Percentiles rank a stretch among this genome's conserved stretches.
Conservation (phyloP, 176 grass and related monocot genomes). For the Carex pumila region DNA sequence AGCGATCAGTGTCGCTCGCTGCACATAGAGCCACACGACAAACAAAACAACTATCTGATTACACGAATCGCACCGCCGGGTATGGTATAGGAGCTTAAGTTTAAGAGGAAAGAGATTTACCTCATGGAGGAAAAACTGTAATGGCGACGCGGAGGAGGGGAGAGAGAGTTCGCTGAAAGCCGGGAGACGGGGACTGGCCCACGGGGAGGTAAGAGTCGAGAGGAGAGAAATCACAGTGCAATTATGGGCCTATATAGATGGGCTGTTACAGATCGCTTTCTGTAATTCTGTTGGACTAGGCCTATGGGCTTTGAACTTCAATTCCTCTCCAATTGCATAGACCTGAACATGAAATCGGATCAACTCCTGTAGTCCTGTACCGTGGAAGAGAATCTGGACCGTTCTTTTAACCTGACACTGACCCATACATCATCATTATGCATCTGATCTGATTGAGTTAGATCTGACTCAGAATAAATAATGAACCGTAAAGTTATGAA, state of each 20-base stretch:
- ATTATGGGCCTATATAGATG: not conserved
- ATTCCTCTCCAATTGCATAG: too few species aligned
- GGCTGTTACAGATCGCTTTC: not conserved
- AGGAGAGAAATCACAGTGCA: not conserved
- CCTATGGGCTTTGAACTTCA: not conserved
- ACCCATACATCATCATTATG: too few species aligned
- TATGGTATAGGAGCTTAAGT: not conserved
- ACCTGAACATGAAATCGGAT: too few species aligned
- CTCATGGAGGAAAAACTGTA: not conserved
- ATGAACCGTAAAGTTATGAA: too few species aligned
- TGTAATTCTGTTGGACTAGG: not conserved
- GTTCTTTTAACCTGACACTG: too few species aligned
- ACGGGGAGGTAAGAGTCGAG: not conserved
- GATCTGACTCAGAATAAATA: too few species aligned
- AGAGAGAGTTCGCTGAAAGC: not conserved
- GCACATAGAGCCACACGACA: too few species aligned
- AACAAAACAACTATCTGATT: not conserved
- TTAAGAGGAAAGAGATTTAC: not conserved
- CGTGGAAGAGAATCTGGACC: too few species aligned
- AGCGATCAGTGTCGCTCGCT: not conserved
- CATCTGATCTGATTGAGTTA: too few species aligned
- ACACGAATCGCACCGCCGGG: not conserved
- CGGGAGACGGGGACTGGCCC: not conserved
- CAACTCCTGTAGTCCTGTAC: too few species aligned
- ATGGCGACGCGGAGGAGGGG: not conserved